These are phyloP conservation scores for Populus ilicifolia DNA, from an alignment of 345 rosid genomes.

Conservation along the genomic window DNA sequence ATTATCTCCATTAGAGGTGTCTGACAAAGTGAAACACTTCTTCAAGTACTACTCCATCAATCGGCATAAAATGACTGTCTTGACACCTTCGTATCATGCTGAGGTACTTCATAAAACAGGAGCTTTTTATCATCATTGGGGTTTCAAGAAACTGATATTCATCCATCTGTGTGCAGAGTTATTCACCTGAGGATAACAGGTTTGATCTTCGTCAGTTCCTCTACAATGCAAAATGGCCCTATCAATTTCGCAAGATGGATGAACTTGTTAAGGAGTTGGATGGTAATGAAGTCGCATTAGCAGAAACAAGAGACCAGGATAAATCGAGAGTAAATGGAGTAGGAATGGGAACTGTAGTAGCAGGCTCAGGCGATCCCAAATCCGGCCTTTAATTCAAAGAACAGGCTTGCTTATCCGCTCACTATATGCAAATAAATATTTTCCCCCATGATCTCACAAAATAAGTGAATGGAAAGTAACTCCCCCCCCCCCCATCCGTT, in stretches of 20 bases:
- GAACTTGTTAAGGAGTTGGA: constrained; percentile 61
- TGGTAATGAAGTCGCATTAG: constrained; percentile 51
- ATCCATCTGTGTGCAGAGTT: constrained; percentile 48
- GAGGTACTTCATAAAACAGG: constrained; percentile 48
- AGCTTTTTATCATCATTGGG: neutral
- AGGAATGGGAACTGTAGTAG: constrained; percentile 31
- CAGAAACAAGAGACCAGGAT: constrained; percentile 12
- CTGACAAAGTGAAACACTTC: constrained; percentile 89
- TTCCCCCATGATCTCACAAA: neutral
- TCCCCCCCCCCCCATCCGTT: neutral
- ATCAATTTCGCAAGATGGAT: constrained; percentile 79
- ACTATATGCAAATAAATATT: neutral
- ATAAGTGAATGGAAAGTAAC: neutral
- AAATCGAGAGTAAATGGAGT: neutral
- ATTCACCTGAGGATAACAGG: constrained; percentile 91
- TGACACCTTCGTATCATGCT: constrained; percentile 93
- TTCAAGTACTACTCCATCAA: constrained; percentile 92
- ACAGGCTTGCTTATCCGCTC: neutral
- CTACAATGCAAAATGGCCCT: constrained; percentile 81
- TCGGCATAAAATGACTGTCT: constrained; percentile 91
- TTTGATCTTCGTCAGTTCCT: constrained; percentile 88
- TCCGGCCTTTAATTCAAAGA: constrained; percentile 18
- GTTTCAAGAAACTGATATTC: neutral
- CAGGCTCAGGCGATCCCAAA: constrained; percentile 29
- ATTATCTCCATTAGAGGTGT: constrained; percentile 73